phyloP scores from a whole-genome alignment of 163 green algal genomes.

The Chlorella variabilis region DNA sequence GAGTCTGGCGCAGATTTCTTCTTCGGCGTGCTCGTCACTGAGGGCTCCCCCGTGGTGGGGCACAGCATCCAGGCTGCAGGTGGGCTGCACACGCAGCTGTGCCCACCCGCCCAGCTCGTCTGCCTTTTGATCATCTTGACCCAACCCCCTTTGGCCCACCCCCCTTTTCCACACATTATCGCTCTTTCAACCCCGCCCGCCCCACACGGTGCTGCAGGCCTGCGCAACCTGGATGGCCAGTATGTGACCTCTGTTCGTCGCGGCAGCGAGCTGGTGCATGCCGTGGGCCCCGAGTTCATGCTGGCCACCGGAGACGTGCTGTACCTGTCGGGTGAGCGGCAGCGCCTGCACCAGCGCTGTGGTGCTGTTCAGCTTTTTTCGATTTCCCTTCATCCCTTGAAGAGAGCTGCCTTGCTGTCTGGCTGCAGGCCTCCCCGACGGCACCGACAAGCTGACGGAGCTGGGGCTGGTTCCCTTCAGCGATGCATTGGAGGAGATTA shows the following conservation, averaged over 20 bases:
- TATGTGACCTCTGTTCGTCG: conserved; percentile 43
- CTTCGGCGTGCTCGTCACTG: conserved; percentile 30
- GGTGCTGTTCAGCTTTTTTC: background rate
- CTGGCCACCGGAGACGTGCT: conserved; percentile 42
- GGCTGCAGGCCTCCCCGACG: conserved; percentile 38
- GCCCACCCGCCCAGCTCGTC: no score
- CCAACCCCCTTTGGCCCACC: background rate
- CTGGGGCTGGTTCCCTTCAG: conserved; percentile 42
- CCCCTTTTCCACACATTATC: background rate
- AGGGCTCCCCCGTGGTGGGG: conserved; percentile 41
- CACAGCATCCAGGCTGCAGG: conserved; percentile 48
- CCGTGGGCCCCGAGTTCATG: conserved; percentile 46
- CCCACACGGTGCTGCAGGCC: no score
- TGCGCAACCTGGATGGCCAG: conserved; percentile 48
- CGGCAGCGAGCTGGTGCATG: conserved; percentile 36
- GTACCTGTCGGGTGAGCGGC: conserved; percentile 43
- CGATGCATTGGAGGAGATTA: conserved; percentile 42
- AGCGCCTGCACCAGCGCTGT: background rate
- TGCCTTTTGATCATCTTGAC: background rate
- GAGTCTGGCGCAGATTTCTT: conserved; percentile 25
- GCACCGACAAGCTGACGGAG: conserved; percentile 32
- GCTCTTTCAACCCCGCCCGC: background rate
- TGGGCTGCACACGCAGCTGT: background rate
- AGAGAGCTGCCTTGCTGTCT: background rate
- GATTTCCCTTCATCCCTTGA: no score